Base-by-base conservation (phyloP, 805 yeast species). In the Kazachstania africana region DNA sequence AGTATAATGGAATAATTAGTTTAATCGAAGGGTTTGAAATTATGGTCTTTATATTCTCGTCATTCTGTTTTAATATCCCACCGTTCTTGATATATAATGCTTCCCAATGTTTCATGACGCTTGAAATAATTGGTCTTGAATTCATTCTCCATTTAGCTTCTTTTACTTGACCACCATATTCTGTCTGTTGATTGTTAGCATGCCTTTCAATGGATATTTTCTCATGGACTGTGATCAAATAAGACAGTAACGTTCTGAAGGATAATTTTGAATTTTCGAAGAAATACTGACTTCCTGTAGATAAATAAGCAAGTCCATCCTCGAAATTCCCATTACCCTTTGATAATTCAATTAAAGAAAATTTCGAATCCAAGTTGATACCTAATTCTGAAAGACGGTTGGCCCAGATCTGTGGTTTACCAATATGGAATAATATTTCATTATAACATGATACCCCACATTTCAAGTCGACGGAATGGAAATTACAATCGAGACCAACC, bases 71-170 rank as follows among this genome's bases (percentile, higher is more conserved):
- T 23, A 76, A 54, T 3, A 68, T 60, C 5, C 88, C 88, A 6
- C 78, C 81, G 43, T 72, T 75, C 40, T 65, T 63, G 24, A 73
- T 57, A 47, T 68, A 80, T 20, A 70, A 51, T 12, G 65, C 61
- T 50, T 80, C 88, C 88, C 88, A 80, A 16, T 73, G 60, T 39
- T 70, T 70, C 17, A 80, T 48, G 43, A 78, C 48, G 9, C 68
- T 55, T 37, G 70, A 73, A 27, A 80, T 62, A 6, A 63, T 57
- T 1, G 82, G 82, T 39, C 78, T 63, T 10, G 70, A 65, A 34
- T 68, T 68, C 60, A 76, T 61, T 51, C 81, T 65, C 88, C 88
- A 80, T 34, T 65, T 66, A 3, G 31, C 24, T 32, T 59, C 55
- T 38, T 35, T 60, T 62, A 33, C 43, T 41, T 32, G 54, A 2